Evolutionary conservation across 2,329 filamentous ascomycete species (phyloP), one percentile per base, ranked within the genome.

Genomic region (Colletotrichum sp.): DNA sequence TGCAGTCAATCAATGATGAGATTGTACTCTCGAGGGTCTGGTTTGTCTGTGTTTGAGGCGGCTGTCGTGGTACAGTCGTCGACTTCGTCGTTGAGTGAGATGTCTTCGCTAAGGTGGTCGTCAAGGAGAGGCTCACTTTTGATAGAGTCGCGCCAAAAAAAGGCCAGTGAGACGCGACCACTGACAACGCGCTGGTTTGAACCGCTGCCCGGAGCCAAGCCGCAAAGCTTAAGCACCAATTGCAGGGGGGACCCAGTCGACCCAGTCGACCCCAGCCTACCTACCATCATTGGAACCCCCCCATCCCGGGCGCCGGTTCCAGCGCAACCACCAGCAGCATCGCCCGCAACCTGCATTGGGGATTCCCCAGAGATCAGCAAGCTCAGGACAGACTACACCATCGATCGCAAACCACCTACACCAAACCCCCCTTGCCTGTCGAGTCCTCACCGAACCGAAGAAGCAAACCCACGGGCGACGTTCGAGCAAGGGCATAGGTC

Each of bases 121-220:
- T 74, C 71, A 6, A 61, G 70, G 59, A 36, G 70, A 65, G 44
- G 71, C 29, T 69, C 74, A 61, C 71, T 69, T 69, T 62, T 22
- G 70, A 76, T 65, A 74, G 27, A 73, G 59, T 49, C 74, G 74
- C 74, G 74, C 74, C 65, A 61, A 69, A 74, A 71, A 71, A 69
- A 27, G 62, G 74, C 76, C 73, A 77, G 70, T 79, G 76, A 76
- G 78, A 78, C 77, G 79, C 78, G 79, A 77, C 75, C 75, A 76
- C 75, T 77, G 62, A 71, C 62, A 77, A 77, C 66, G 72, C 75
- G 75, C 72, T 32, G 66, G 19, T 34, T 61, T 74, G 64, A 55
- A 61, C 44, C 22, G n/a, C 67, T 39, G 44, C 32, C 44, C 19
- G 49, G 44, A 64, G 64, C 59, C 49, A 72, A 62, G 30, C 13